Evolutionary conservation across 1,139 yeast genomes (phyloP).

Genomic region (Yamadazyma friedrichii): DNA sequence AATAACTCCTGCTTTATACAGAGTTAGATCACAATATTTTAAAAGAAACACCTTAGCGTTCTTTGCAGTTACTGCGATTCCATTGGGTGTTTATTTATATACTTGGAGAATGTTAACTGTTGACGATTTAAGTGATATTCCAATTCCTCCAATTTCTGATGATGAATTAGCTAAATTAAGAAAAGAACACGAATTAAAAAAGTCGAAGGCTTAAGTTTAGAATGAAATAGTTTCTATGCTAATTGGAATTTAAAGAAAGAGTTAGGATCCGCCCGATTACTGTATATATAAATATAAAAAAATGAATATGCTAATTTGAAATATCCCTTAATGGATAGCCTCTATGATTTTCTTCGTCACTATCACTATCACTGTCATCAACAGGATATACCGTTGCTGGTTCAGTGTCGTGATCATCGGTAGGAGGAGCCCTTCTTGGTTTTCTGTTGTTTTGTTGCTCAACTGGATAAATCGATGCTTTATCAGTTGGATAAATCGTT

Average conservation of each 20-base stretch:
- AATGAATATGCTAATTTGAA: slow-evolving; percentile 5
- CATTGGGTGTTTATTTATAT: slow-evolving; percentile 69
- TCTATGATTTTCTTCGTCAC: slow-evolving; percentile 7
- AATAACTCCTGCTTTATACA: slow-evolving; percentile 89
- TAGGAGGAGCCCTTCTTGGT: no score
- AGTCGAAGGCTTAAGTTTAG: not conserved
- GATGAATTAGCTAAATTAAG: slow-evolving; percentile 70
- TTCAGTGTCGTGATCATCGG: no score
- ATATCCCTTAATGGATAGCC: slow-evolving; percentile 12
- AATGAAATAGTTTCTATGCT: not conserved
- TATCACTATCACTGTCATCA: slow-evolving; percentile 4
- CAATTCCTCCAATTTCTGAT: slow-evolving; percentile 87
- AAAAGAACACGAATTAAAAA: slow-evolving; percentile 58
- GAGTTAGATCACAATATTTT: slow-evolving; percentile 87
- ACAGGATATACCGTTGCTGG: slow-evolving; percentile 5
- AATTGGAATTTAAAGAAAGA: no score
- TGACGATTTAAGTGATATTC: slow-evolving; percentile 88
- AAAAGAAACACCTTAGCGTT: slow-evolving; percentile 70
- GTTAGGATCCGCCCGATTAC: not conserved
- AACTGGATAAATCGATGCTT: no score
- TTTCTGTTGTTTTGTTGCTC: not conserved
- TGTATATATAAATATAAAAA: slow-evolving; percentile 4
- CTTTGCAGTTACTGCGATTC: slow-evolving; percentile 55
- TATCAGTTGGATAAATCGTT: no score
- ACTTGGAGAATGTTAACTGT: slow-evolving; percentile 63